These are phyloP conservation scores for Leccinellum albellum DNA, from an alignment of 768 basidiomycete genomes.

Conservation along the genomic window DNA sequence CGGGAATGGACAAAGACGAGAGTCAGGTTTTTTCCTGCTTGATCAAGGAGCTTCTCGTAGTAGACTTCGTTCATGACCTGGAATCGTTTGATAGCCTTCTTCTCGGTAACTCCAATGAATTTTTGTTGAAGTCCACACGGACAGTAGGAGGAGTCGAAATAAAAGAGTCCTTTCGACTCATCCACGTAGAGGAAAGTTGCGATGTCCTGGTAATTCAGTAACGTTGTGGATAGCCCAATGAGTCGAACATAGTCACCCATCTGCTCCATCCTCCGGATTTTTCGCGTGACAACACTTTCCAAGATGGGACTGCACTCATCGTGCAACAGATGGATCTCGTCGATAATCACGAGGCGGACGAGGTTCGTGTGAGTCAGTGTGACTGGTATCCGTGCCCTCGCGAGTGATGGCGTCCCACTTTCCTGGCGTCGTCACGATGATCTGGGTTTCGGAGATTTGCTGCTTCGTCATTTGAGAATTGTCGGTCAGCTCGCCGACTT, in stretches of 20 bases:
- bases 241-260: constrained; percentile 90
- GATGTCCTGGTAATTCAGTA: constrained; percentile 98
- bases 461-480: constrained; percentile 98
- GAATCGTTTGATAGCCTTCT: constrained; percentile 98
- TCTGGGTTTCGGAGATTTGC: constrained; percentile 94
- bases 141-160: constrained; percentile 92
- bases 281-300: constrained; percentile 85
- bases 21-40: constrained; percentile 85
- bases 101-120: constrained; percentile 97
- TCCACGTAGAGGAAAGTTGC: constrained; percentile 96
- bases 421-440: constrained; percentile 98
- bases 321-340: constrained; percentile 96
- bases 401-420: constrained; percentile 99
- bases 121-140: constrained; percentile 95
- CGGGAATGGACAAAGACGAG: constrained; percentile 98
- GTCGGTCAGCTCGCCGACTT: constrained; percentile 93
- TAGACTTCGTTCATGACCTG: constrained; percentile 99
- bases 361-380: constrained; percentile 98
- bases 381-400: constrained; percentile 94
- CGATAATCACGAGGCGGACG: constrained; percentile 93
- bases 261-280: constrained; percentile 92
- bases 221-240: constrained; percentile 91
- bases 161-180: constrained; percentile 87
- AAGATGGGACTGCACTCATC: constrained; percentile 97
- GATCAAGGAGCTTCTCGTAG: constrained; percentile 97